phyloP scores from a whole-genome alignment of 75 land plant genomes.

The Pinus albicaulis region DNA sequence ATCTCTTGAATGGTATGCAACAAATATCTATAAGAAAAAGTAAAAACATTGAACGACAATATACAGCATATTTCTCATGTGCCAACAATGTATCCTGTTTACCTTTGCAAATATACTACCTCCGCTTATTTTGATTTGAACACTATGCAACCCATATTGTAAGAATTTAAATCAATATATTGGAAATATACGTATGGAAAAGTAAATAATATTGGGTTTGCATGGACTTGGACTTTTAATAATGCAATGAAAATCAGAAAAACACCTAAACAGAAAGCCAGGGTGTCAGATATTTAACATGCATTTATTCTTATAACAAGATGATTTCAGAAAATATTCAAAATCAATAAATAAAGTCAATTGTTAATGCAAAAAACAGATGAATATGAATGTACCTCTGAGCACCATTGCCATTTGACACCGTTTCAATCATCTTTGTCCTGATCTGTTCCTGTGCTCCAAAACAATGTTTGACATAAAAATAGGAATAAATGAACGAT shows the following conservation, averaged over 20 bases:
- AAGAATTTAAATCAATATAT: neutral
- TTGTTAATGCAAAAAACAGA: neutral
- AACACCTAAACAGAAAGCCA: neutral
- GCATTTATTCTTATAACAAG: neutral
- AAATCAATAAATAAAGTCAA: no score
- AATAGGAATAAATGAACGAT: neutral
- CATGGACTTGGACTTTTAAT: neutral
- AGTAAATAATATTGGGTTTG: neutral
- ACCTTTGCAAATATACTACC: neutral
- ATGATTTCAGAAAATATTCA: no score
- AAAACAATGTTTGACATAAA: neutral
- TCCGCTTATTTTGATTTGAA: neutral
- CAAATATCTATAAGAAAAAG: neutral
- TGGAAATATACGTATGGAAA: neutral
- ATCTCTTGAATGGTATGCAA: neutral
- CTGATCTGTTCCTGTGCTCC: constrained; percentile 50
- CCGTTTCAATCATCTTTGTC: constrained; percentile 82
- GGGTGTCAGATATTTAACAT: neutral
- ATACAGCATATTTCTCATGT: neutral
- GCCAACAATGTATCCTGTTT: neutral
- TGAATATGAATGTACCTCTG: constrained; percentile 60
- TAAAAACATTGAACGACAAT: neutral
- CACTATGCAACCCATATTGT: neutral
- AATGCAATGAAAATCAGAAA: no score
- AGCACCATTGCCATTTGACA: constrained; percentile 78